Conservation (phyloP, 768 basidiomycete species). For the Termitomyces sp. region DNA sequence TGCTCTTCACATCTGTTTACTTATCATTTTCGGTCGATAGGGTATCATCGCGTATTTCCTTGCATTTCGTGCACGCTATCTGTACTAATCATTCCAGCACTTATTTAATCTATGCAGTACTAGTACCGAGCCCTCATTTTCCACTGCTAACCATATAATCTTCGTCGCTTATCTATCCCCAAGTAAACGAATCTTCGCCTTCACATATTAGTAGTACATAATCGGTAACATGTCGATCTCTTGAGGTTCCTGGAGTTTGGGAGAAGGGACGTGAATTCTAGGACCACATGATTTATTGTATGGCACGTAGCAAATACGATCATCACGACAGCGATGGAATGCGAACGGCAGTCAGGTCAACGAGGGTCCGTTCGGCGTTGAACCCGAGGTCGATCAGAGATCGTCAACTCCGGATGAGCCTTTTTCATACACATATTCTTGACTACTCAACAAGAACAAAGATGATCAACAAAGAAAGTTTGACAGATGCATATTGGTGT, state of each 20-base stretch:
- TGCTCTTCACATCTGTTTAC: neutral
- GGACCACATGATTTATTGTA: neutral
- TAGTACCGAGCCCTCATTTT: neutral
- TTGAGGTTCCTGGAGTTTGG: neutral
- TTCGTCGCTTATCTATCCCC: neutral
- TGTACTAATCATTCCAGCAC: neutral
- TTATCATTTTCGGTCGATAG: neutral
- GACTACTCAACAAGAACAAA: too few relatives aligned
- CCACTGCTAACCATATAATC: neutral
- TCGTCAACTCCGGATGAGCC: neutral
- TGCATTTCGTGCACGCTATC: neutral
- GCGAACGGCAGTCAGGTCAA: neutral
- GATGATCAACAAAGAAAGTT: too few relatives aligned
- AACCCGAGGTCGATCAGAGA: neutral
- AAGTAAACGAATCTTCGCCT: neutral
- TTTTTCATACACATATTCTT: too few relatives aligned
- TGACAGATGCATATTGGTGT: too few relatives aligned
- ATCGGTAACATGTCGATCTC: neutral
- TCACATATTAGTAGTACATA: too few relatives aligned
- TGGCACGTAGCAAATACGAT: neutral
- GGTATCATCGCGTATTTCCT: neutral
- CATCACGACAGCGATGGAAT: neutral
- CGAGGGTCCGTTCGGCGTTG: neutral
- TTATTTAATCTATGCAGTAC: neutral
- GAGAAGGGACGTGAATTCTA: neutral